These are phyloP conservation scores for Talaromyces pinophilus DNA, from an alignment of 2,329 filamentous ascomycete species.

Conservation along the genomic window DNA sequence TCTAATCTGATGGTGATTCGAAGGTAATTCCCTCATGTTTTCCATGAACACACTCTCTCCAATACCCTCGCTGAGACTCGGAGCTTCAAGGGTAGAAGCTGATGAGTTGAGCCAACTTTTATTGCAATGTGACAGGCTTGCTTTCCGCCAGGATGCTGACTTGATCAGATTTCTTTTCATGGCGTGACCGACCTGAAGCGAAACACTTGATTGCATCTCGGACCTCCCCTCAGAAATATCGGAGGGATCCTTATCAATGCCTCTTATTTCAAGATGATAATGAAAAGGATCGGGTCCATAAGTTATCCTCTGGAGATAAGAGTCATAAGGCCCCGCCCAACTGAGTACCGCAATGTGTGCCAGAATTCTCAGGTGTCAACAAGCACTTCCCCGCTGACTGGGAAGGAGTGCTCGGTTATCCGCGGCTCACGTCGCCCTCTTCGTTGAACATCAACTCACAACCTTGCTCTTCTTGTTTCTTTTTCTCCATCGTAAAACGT, in stretches of 20 bases:
- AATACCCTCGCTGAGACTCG: neutral
- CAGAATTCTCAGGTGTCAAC: constrained; percentile 12
- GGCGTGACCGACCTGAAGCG: neutral
- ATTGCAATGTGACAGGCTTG: neutral
- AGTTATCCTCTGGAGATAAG: neutral
- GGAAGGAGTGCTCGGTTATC: constrained; percentile 20
- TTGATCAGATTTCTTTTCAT: neutral
- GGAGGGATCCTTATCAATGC: neutral
- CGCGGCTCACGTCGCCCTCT: constrained; percentile 16
- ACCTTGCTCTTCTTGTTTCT: constrained; percentile 16
- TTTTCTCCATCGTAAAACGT: neutral
- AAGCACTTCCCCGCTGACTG: neutral
- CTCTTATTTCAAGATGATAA: neutral
- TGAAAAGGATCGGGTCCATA: neutral
- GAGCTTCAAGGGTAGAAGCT: neutral
- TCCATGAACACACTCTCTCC: neutral
- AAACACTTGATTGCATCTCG: neutral
- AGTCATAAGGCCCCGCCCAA: neutral
- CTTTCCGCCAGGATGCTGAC: neutral
- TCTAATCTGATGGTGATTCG: neutral
- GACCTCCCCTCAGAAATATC: neutral
- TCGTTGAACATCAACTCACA: neutral
- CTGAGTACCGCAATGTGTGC: neutral
- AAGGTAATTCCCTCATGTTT: neutral
- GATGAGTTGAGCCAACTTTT: neutral